Conservation (phyloP, 179 eudicot genomes). For the Carnegiea gigantea region DNA sequence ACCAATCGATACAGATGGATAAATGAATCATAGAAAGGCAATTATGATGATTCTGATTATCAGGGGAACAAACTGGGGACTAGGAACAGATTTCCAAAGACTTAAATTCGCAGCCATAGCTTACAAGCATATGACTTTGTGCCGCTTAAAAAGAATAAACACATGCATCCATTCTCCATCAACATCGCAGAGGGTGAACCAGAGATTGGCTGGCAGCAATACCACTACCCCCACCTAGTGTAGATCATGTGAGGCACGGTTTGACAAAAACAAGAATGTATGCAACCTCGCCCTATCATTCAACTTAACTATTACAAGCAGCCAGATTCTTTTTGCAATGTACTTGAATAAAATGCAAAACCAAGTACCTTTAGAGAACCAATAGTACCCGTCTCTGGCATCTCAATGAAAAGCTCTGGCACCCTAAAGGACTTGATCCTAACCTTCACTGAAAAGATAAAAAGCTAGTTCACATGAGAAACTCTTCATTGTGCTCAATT, state of each 20-base stretch:
- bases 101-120: too few relatives aligned
- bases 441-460: slow-evolving; percentile 69
- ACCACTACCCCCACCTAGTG: too few relatives aligned
- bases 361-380: slow-evolving; percentile 76
- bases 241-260: too few relatives aligned
- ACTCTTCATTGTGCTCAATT: slow-evolving; percentile 23
- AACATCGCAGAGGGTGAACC: too few relatives aligned
- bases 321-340: background rate
- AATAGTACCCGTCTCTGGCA: slow-evolving; percentile 81
- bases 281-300: background rate
- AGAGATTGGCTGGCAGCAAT: too few relatives aligned
- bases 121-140: too few relatives aligned
- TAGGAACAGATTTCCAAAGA: too few relatives aligned
- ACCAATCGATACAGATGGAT: background rate
- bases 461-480: slow-evolving; percentile 41
- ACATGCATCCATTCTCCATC: too few relatives aligned
- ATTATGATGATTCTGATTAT: too few relatives aligned
- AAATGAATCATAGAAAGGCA: background rate
- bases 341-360: slow-evolving; percentile 2
- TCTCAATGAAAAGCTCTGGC: slow-evolving; percentile 81
- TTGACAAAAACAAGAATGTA: too few relatives aligned
- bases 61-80: too few relatives aligned
- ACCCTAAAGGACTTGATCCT: slow-evolving; percentile 82
- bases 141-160: too few relatives aligned
- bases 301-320: background rate